Base-by-base conservation (phyloP, 1,284 basidiomycete genomes). In the Acaromyces ingoldii region DNA sequence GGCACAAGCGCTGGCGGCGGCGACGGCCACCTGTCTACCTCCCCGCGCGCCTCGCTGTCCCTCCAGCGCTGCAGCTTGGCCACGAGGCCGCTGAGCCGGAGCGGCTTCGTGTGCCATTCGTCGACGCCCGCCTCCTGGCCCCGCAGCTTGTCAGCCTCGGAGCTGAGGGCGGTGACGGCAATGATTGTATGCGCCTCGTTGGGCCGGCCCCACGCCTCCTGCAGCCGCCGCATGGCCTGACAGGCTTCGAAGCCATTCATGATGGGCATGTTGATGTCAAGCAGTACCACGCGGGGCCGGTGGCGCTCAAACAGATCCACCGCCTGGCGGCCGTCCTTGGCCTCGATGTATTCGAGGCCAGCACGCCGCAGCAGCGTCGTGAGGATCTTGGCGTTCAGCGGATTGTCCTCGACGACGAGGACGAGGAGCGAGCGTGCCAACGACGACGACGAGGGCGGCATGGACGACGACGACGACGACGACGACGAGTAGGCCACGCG, bases 381-480 rank as follows among this genome's bases (percentile, higher is more conserved):
- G 15, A 72, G 51, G 28, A 72, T 62, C 15, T 62, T 59, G 29
- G 57, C 46, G 42, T 72, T 72, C 46, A 72, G 55, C n/a, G 59
- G 49, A 43, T 72, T 72, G 55, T 72, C 70, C 40, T 72, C 70
- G 4, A 66, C 70, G 4, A 70, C 64, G 6, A 71, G 63, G 31
- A 59, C 58, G 30, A 43, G 53, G 54, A 67, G 65, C 21, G 60
- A 34, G 33, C 33, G 11, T n/a, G n/a, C n/a, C n/a, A n/a, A n/a
- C n/a, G n/a, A n/a, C n/a, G n/a, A n/a, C n/a, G n/a, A n/a, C n/a
- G n/a, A n/a, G n/a, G n/a, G n/a, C n/a, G n/a, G n/a, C n/a, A n/a
- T n/a, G n/a, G n/a, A n/a, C n/a, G n/a, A n/a, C n/a, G n/a, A n/a
- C n/a, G n/a, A n/a, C n/a, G n/a, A n/a, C n/a, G n/a, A n/a, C n/a